Percentiles rank a stretch among this genome's conserved stretches.
Evolutionary conservation across 2,329 filamentous ascomycete species (phyloP).

Genomic region (Cordyceps tenuipes): DNA sequence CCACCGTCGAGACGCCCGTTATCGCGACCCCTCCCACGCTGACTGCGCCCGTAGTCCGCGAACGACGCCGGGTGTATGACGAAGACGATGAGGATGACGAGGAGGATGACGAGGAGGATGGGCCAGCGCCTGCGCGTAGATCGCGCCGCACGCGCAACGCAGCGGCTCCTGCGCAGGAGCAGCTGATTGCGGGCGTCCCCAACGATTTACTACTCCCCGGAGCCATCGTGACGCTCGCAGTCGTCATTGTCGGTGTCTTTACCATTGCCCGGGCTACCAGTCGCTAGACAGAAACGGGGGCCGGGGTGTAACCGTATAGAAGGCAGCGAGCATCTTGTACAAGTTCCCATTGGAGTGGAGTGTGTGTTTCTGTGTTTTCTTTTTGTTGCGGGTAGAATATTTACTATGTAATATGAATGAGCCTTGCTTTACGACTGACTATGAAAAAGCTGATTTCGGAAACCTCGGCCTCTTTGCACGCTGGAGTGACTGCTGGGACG

Average conservation of each 20-base stretch:
- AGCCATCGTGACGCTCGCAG: slow-evolving; percentile 88
- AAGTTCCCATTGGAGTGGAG: neutral
- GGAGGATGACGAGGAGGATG: slow-evolving; percentile 32
- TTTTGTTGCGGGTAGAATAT: slow-evolving; percentile 6
- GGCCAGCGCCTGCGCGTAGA: slow-evolving; percentile 30
- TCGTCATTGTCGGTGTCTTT: slow-evolving; percentile 91
- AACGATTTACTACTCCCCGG: slow-evolving; percentile 91
- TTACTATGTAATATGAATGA: slow-evolving; percentile 13
- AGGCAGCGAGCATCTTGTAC: slow-evolving; percentile 3
- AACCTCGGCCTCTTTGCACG: no score
- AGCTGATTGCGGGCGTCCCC: slow-evolving; percentile 82
- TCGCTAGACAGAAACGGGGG: slow-evolving; percentile 20
- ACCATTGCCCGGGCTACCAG: slow-evolving; percentile 64
- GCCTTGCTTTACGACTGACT: slow-evolving; percentile 9
- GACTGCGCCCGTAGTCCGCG: slow-evolving; percentile 38
- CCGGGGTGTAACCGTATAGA: neutral
- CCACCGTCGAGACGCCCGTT: slow-evolving; percentile 36
- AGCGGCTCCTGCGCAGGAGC: slow-evolving; percentile 48
- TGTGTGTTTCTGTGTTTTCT: neutral
- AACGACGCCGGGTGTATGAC: slow-evolving; percentile 38
- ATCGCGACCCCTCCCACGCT: slow-evolving; percentile 41
- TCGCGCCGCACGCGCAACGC: slow-evolving; percentile 29
- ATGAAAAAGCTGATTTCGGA: neutral
- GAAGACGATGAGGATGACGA: slow-evolving; percentile 47
- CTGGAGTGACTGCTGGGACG: neutral